Evolutionary conservation across 75 land plant species (phyloP), one percentile per base, ranked within the genome.

Genomic region (Azolla pinnata): DNA sequence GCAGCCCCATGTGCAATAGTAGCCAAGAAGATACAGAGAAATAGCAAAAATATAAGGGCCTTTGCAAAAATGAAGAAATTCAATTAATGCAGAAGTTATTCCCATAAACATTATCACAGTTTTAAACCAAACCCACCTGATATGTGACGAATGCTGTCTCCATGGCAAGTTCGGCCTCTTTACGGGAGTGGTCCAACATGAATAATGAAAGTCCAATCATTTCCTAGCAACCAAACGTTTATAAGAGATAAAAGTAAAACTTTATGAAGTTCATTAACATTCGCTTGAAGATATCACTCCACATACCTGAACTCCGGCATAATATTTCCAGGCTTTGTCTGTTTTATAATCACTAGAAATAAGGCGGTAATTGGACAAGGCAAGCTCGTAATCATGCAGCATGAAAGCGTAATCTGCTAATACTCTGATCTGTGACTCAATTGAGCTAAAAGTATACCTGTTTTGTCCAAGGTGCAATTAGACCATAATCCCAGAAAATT

Each of bases 401-500:
- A 95, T 90, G 73, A 95, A 95, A n/a, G 99, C 96, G 78, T 86
- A 86, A 56, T 95, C 99, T 58, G 84, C 99, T 67, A 90, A 62
- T 19, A 95, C 78, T 69, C 99, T 73, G 31, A 95, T 95, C 54
- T 95, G 99, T 54, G 92, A 95, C 71, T 95, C 99, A 68, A 72
- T 81, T 8, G 97, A 90, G 69, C 85, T 90, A 59, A 81, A 84
- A 19, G 97, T 78, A 51, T 95, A 95, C 77, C 99, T 95, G 67
- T 31, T 67, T n/a, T n/a, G n/a, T n/a, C n/a, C n/a, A n/a, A n/a
- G n/a, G n/a, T n/a, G n/a, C n/a, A n/a, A n/a, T n/a, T n/a, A n/a
- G n/a, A n/a, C n/a, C n/a, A n/a, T n/a, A n/a, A n/a, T n/a, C n/a
- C n/a, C n/a, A n/a, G n/a, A n/a, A n/a, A n/a, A n/a, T n/a, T n/a